Evolutionary conservation across 2,329 filamentous ascomycete genomes (phyloP).

Genomic region (Ciborinia camelliae): DNA sequence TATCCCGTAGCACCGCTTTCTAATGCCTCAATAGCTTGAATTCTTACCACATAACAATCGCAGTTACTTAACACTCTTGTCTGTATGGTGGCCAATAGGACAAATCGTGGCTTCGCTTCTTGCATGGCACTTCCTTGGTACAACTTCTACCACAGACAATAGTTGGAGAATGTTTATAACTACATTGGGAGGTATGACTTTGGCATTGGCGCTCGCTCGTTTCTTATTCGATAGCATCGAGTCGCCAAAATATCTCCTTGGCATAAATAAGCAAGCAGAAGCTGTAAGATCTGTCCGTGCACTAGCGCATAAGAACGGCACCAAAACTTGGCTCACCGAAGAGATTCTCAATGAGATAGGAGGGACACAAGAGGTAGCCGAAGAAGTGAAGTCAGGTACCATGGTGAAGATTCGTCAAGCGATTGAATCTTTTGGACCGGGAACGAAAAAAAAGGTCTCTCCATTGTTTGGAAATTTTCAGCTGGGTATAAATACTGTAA

Average conservation of each 20-base stretch:
- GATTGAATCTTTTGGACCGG: constrained; percentile 53
- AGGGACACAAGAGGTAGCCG: constrained; percentile 33
- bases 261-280: constrained; percentile 70
- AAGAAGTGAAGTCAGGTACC: constrained; percentile 21
- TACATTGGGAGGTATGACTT: constrained; percentile 68
- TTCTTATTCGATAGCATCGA: constrained; percentile 81
- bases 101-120: constrained; percentile 69
- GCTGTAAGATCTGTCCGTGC: constrained; percentile 78
- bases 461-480: constrained; percentile 60
- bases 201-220: constrained; percentile 73
- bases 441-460: constrained; percentile 59
- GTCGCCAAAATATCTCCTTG: constrained; percentile 79
- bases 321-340: constrained; percentile 72
- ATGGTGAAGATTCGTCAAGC: constrained; percentile 40
- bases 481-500: constrained; percentile 48
- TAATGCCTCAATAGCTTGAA: constrained; percentile 50
- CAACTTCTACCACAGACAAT: constrained; percentile 47
- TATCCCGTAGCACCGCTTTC: neutral
- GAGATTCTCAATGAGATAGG: constrained; percentile 60
- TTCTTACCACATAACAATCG: constrained; percentile 75
- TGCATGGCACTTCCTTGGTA: constrained; percentile 73
- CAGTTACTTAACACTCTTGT: constrained; percentile 73
- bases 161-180: constrained; percentile 76
- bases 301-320: constrained; percentile 67
- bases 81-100: constrained; percentile 82